These are phyloP conservation scores for Prinsepia uniflora DNA, from an alignment of 306 rosid genomes.

Conservation along the genomic window DNA sequence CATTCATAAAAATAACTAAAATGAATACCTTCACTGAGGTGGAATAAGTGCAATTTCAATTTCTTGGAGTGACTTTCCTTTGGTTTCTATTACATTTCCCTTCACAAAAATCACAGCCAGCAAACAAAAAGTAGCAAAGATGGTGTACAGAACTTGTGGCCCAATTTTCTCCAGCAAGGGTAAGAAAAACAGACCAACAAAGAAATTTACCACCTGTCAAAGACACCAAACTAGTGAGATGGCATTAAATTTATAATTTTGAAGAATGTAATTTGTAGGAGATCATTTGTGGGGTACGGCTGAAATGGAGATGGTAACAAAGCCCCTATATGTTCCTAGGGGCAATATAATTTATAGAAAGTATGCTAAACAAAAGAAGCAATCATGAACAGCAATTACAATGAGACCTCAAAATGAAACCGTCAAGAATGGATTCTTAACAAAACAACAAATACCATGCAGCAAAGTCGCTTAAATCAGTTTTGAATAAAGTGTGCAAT, in stretches of 20 bases:
- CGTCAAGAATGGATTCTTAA: not conserved
- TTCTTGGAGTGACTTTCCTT: conserved; percentile 91
- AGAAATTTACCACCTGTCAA: conserved; percentile 74
- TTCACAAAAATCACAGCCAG: conserved; percentile 62
- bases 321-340: too few species aligned
- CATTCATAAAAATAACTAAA: not conserved
- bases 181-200: conserved; percentile 67
- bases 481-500: not conserved
- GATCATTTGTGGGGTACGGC: too few species aligned
- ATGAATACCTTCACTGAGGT: conserved; percentile 34
- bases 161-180: conserved; percentile 72
- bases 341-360: not conserved
- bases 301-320: too few species aligned
- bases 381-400: not conserved
- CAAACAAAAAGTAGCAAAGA: conserved; percentile 58
- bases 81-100: conserved; percentile 73
- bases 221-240: not conserved
- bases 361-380: not conserved
- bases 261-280: not conserved
- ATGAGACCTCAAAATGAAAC: not conserved
- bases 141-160: conserved; percentile 44
- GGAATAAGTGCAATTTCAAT: conserved; percentile 71
- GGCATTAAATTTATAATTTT: not conserved
- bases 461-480: not conserved
- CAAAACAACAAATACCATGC: not conserved